Evolutionary conservation across 1,284 basidiomycete species (phyloP).

Genomic region (Ceratobasidium sp.): DNA sequence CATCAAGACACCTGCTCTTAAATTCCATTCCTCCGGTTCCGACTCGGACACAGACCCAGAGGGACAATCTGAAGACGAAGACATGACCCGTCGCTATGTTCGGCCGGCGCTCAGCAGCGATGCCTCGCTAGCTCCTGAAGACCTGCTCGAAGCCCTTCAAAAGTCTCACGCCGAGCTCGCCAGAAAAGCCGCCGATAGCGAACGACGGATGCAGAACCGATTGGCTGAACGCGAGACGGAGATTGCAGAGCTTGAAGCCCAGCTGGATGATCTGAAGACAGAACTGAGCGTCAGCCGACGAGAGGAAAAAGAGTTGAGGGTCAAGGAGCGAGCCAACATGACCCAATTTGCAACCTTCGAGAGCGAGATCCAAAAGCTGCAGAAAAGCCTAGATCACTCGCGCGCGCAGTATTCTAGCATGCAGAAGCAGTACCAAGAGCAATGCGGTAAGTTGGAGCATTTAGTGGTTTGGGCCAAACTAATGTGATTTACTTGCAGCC

Average conservation of each 20-base stretch:
- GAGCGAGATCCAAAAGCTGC: slow-evolving; percentile 75
- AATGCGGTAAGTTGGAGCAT: slow-evolving; percentile 65
- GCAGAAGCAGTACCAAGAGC: slow-evolving; percentile 84
- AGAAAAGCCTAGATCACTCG: slow-evolving; percentile 71
- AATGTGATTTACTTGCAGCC: slow-evolving; percentile 54
- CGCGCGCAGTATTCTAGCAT: slow-evolving; percentile 72
- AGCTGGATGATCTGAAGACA: slow-evolving; percentile 72
- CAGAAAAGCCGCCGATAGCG: slow-evolving; percentile 73
- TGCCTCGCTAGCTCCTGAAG: slow-evolving; percentile 63
- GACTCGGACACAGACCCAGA: slow-evolving; percentile 48
- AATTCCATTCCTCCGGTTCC: slow-evolving; percentile 38
- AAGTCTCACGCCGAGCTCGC: slow-evolving; percentile 74
- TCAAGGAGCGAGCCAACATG: slow-evolving; percentile 65
- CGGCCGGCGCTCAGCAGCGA: slow-evolving; percentile 62
- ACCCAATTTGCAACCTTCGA: slow-evolving; percentile 60
- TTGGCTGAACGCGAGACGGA: slow-evolving; percentile 76
- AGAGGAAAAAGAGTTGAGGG: slow-evolving; percentile 85
- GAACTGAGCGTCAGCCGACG: slow-evolving; percentile 78
- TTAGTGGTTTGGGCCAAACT: slow-evolving; percentile 28
- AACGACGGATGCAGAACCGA: slow-evolving; percentile 68
- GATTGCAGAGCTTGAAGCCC: slow-evolving; percentile 73
- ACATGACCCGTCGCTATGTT: slow-evolving; percentile 55
- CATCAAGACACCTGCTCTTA: slow-evolving; percentile 24
- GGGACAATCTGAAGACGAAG: slow-evolving; percentile 48
- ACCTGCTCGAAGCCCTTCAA: slow-evolving; percentile 68